phyloP scores from a whole-genome alignment of 768 basidiomycete species.

The Suillus fuscotomentosus region DNA sequence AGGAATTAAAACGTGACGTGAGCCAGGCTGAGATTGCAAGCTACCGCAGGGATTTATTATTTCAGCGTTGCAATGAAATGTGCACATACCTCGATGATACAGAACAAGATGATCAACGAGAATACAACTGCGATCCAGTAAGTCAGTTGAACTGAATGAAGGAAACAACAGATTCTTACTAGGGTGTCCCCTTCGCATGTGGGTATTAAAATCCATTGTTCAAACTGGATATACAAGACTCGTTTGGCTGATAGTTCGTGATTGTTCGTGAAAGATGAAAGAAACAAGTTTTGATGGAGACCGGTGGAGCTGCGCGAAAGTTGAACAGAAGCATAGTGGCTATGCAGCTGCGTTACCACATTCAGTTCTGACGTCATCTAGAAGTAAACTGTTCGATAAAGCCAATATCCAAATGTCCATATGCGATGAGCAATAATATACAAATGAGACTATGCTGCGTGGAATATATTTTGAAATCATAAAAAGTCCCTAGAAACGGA shows the following conservation, averaged over 20 bases:
- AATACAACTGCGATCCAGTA: conserved; percentile 45
- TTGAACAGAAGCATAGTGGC: conserved; percentile 26
- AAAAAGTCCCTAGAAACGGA: conserved; percentile 17
- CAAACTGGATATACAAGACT: conserved; percentile 3
- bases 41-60: conserved; percentile 30
- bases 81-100: conserved; percentile 58
- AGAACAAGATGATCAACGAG: conserved; percentile 53
- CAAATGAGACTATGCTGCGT: conserved; percentile 13
- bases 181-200: conserved; percentile 53
- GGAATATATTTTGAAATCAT: neutral
- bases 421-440: conserved; percentile 15
- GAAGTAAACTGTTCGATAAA: neutral
- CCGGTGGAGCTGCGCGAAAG: conserved; percentile 10
- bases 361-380: conserved; percentile 16
- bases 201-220: conserved; percentile 37
- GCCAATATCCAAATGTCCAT: conserved; percentile 5
- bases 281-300: conserved; percentile 3
- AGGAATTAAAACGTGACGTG: conserved; percentile 54
- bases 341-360: conserved; percentile 10
- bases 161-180: conserved; percentile 34
- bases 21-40: conserved; percentile 75
- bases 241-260: conserved; percentile 15
- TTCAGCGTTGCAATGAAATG: neutral
- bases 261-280: conserved; percentile 22
- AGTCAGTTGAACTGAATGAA: conserved; percentile 1